Conservation (phyloP, 805 yeast species). For the Cyberlindnera suaveolens region DNA sequence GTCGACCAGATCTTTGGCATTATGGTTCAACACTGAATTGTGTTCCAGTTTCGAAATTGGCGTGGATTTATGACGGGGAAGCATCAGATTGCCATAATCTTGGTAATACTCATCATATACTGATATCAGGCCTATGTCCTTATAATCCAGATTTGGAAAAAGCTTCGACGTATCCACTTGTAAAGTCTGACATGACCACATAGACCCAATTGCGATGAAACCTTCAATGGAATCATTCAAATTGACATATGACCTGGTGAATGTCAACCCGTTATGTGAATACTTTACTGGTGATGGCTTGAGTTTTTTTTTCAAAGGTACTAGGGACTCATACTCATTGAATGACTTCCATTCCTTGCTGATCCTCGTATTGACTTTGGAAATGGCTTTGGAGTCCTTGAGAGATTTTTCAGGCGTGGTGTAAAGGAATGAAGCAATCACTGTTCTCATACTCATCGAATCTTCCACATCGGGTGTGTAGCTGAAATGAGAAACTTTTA, state of each 20-base stretch:
- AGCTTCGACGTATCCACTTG: slow-evolving; percentile 16
- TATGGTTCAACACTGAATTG: neutral
- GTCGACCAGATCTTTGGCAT: slow-evolving; percentile 11
- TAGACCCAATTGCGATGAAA: slow-evolving; percentile 19
- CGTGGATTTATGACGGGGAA: neutral
- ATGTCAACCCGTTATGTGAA: slow-evolving; percentile 16
- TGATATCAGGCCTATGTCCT: slow-evolving; percentile 14
- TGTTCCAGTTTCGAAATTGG: neutral
- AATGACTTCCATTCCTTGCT: slow-evolving; percentile 20
- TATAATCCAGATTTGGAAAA: slow-evolving; percentile 6
- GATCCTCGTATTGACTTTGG: slow-evolving; percentile 11
- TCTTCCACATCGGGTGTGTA: slow-evolving; percentile 16
- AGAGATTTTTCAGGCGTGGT: slow-evolving; percentile 7
- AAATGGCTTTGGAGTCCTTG: slow-evolving; percentile 2
- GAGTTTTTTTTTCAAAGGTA: slow-evolving; percentile 2
- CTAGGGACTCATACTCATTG: slow-evolving; percentile 2
- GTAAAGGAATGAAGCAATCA: slow-evolving; percentile 16
- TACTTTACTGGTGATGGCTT: slow-evolving; percentile 15
- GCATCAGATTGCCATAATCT: slow-evolving; percentile 1
- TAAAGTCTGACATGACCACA: slow-evolving; percentile 25
- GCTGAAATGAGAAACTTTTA: slow-evolving; percentile 20
- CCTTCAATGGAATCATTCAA: slow-evolving; percentile 10
- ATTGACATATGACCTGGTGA: slow-evolving; percentile 16
- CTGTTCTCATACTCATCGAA: slow-evolving; percentile 18
- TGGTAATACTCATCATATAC: slow-evolving; percentile 24